Conservation (phyloP, 805 yeast species). For the Lipomyces chichibuensis region DNA sequence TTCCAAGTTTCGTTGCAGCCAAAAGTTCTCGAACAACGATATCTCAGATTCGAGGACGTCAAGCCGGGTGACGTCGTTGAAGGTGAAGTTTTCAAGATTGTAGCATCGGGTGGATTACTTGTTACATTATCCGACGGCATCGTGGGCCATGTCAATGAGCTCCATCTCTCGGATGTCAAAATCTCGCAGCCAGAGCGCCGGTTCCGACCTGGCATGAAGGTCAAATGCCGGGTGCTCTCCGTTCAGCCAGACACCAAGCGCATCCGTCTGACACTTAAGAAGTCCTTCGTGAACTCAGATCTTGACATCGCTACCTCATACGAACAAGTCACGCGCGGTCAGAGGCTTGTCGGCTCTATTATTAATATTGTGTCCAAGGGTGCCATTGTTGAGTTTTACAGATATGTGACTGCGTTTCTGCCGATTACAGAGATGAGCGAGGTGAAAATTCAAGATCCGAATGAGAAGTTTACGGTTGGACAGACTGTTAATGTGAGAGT, state of each 20-base stretch:
- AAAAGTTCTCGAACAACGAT: slow-evolving; percentile 63
- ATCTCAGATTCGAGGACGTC: slow-evolving; percentile 69
- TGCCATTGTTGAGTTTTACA: slow-evolving; percentile 82
- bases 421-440: slow-evolving; percentile 91
- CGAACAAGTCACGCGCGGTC: slow-evolving; percentile 59
- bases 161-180: slow-evolving; percentile 82
- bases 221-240: slow-evolving; percentile 70
- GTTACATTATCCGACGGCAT: slow-evolving; percentile 64
- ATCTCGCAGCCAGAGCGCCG: slow-evolving; percentile 89
- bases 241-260: slow-evolving; percentile 52
- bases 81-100: slow-evolving; percentile 57
- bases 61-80: slow-evolving; percentile 70
- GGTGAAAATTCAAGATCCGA: slow-evolving; percentile 75
- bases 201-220: slow-evolving; percentile 80
- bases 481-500: slow-evolving; percentile 78
- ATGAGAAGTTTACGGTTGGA: slow-evolving; percentile 76
- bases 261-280: slow-evolving; percentile 73
- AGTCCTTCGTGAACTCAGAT: slow-evolving; percentile 68
- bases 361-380: slow-evolving; percentile 73
- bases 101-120: slow-evolving; percentile 67
- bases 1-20: slow-evolving; percentile 73
- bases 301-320: slow-evolving; percentile 45
- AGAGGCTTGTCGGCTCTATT: slow-evolving; percentile 71
- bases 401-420: slow-evolving; percentile 72
- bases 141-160: slow-evolving; percentile 73